Evolutionary conservation across 176 grass and related monocot species (phyloP), one percentile per base, ranked within the genome.

Genomic region (Miscanthus lutarioriparius): DNA sequence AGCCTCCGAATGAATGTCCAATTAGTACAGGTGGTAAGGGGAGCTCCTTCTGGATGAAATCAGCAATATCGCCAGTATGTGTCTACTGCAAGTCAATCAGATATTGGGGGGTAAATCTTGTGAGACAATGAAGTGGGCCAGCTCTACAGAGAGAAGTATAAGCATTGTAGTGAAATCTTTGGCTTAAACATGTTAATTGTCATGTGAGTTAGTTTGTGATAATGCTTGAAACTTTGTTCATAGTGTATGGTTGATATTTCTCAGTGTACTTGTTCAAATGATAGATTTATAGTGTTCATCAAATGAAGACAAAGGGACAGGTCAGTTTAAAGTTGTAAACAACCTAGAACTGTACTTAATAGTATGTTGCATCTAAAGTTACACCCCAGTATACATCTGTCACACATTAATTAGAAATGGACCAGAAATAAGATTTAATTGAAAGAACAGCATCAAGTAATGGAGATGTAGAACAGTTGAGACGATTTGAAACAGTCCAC

Each of bases 1-100:
- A 90, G 47, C 95, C 92, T 84, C 95, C 92, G 77, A 97, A 97
- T 54, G 95, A 97, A 90, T 97, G 92, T 33, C 95, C 95, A 85
- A 97, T 90, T 39, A 97, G 79, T 86, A 97, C 45, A 39, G 95
- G 92, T 62, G 82, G 82, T 7, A 20, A 68, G 64, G 67, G 53
- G 28, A 94, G 64, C 76, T 97, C 90, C 62, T 95, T 83, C 41
- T 36, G 59, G 54, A 95, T 93, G 81, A 94, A 97, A 94, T 97
- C 92, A 80, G 90, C 88, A 84, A 97, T 76, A 77, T 94, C 84
- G 4, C 87, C 77, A 76, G 85, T 80, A 91, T 97, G 91, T 38
- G 87, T 95, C 95, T 97, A 95, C 90, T 97, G 92, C 86, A 97
- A 87, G 38, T 69, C 45, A 92, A 87, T 79, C 30, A 85, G 37